Evolutionary conservation across 2,329 filamentous ascomycete species (phyloP).

Genomic region (Fusarium piperis): DNA sequence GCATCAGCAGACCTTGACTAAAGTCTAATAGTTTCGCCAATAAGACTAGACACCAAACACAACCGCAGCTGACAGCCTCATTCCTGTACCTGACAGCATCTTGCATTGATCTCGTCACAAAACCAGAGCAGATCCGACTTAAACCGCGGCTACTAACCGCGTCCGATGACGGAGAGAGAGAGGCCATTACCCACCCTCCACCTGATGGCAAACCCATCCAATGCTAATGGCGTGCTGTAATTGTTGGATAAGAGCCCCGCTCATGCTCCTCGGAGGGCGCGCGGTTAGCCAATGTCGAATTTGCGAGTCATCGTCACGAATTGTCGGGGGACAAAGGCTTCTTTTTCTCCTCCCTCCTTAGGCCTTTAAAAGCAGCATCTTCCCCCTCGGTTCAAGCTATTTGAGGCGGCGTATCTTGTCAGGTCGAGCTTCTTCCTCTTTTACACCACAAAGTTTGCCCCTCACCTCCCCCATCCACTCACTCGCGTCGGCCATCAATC

Average conservation of each 20-base stretch:
- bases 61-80: not conserved
- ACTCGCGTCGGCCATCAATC: not conserved
- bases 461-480: constrained; percentile 15
- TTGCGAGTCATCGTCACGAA: not conserved
- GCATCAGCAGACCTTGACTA: not conserved
- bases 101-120: not conserved
- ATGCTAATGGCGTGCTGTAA: constrained; percentile 33
- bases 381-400: not conserved
- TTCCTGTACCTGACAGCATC: not conserved
- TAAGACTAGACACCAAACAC: not conserved
- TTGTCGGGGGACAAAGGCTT: not conserved
- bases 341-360: not conserved
- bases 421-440: not conserved
- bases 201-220: not conserved
- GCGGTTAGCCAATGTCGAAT: not conserved
- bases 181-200: not conserved
- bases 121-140: not conserved
- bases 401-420: not conserved
- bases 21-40: not conserved
- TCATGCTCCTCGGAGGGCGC: constrained; percentile 12
- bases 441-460: constrained; percentile 9
- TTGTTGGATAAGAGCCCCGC: constrained; percentile 18
- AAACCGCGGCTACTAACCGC: not conserved
- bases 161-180: constrained; percentile 34
- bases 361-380: not conserved